Conservation (phyloP, 768 basidiomycete species). For the Neoboletus magnificus region DNA sequence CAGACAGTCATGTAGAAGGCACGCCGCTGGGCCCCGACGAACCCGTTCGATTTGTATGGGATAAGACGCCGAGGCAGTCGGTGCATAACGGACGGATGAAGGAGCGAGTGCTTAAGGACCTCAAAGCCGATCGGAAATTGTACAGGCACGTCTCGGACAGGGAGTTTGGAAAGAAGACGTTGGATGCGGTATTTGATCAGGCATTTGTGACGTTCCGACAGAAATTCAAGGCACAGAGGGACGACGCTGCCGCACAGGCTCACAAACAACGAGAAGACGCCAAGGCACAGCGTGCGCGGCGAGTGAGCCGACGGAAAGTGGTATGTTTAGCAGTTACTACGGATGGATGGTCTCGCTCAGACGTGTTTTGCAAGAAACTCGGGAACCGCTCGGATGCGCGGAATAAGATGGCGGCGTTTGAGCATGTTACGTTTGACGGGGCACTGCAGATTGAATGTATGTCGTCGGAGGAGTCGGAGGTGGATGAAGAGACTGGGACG, state of each 20-base stretch:
- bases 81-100: slow-evolving; percentile 74
- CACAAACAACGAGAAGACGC: slow-evolving; percentile 53
- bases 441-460: slow-evolving; percentile 74
- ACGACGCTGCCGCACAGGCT: slow-evolving; percentile 41
- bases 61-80: slow-evolving; percentile 72
- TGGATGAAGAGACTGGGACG: slow-evolving; percentile 38
- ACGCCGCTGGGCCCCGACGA: slow-evolving; percentile 40
- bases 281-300: slow-evolving; percentile 61
- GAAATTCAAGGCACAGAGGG: slow-evolving; percentile 61
- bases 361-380: slow-evolving; percentile 54
- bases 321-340: slow-evolving; percentile 38
- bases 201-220: slow-evolving; percentile 65
- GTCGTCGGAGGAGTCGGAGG: slow-evolving; percentile 76
- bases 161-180: slow-evolving; percentile 59
- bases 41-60: slow-evolving; percentile 77
- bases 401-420: slow-evolving; percentile 48
- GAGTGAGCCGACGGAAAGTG: slow-evolving; percentile 57
- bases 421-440: slow-evolving; percentile 64
- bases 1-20: slow-evolving; percentile 60
- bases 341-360: background rate
- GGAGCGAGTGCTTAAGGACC: slow-evolving; percentile 54
- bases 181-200: slow-evolving; percentile 68
- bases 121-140: slow-evolving; percentile 50
- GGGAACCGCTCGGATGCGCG: slow-evolving; percentile 60
- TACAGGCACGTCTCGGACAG: slow-evolving; percentile 65